A percentile compares a stretch with the other conserved stretches of the same genome.
phyloP scores from a whole-genome alignment of 192 early-diverging fungal species.

The Obelidium mucronatum region DNA sequence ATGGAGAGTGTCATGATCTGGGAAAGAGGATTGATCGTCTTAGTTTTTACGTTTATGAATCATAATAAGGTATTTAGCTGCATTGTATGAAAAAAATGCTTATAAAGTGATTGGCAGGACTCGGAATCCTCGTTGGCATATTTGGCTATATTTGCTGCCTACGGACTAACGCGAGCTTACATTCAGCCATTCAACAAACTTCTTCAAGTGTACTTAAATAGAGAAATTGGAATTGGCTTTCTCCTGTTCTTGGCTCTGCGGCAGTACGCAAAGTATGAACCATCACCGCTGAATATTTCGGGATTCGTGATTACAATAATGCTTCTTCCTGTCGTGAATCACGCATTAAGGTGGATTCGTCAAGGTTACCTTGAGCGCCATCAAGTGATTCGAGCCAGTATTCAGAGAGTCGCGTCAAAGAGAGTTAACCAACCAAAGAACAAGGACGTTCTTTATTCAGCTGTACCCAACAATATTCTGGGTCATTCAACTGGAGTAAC shows the following conservation, averaged over 20 bases:
- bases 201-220: constrained; percentile 22
- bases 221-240: constrained; percentile 28
- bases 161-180: constrained; percentile 22
- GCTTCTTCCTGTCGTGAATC: constrained; percentile 12
- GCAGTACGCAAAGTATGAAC: no score
- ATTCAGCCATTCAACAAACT: constrained; percentile 26
- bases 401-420: no score
- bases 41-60: constrained; percentile 28
- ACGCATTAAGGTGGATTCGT: constrained; percentile 13
- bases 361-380: no score
- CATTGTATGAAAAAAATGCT: no score
- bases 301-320: not conserved
- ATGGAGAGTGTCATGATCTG: constrained; percentile 7
- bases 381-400: no score
- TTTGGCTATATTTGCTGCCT: not conserved
- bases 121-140: not conserved
- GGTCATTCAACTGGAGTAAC: no score
- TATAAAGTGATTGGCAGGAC: no score
- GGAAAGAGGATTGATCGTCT: constrained; percentile 26
- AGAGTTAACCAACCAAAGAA: no score
- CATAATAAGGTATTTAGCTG: not conserved
- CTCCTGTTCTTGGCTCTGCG: constrained; percentile 13
- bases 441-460: no score
- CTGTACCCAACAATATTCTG: no score
- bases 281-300: no score